A percentile compares a stretch with the other conserved stretches of the same genome.
These are phyloP conservation scores for Polygonum maritimum DNA, from an alignment of 148 eudicot species.

Conservation along the genomic window DNA sequence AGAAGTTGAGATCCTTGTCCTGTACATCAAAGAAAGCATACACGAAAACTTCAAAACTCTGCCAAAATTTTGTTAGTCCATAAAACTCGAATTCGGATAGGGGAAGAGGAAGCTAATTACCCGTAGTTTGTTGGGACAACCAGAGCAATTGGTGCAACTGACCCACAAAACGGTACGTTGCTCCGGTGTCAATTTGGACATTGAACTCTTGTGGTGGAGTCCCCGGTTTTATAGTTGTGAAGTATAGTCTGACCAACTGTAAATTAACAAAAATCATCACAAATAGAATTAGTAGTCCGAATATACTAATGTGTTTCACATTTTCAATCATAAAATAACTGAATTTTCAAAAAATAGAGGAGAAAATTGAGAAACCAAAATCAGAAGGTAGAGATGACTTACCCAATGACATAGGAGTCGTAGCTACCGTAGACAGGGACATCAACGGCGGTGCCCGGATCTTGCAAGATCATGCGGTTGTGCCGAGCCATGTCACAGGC, in stretches of 20 bases:
- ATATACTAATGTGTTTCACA: too few relatives aligned
- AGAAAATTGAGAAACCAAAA: neutral
- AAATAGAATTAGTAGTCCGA: too few relatives aligned
- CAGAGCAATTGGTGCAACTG: conserved; percentile 63
- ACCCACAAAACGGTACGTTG: conserved; percentile 80
- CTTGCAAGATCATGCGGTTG: conserved; percentile 52
- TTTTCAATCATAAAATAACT: too few relatives aligned
- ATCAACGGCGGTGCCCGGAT: conserved; percentile 50
- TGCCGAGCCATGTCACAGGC: conserved; percentile 60
- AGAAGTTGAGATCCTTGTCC: conserved; percentile 54
- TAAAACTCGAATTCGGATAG: neutral
- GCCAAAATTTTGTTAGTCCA: neutral
- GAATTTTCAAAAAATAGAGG: neutral
- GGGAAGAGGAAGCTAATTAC: conserved; percentile 25
- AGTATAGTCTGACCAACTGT: conserved; percentile 27
- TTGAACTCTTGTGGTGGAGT: conserved; percentile 68
- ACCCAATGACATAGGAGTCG: conserved; percentile 88
- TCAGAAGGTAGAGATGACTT: conserved; percentile 10
- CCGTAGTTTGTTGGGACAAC: conserved; percentile 89
- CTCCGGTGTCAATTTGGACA: conserved; percentile 97
- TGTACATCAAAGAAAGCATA: conserved; percentile 16
- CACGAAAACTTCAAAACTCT: neutral
- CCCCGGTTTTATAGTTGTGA: conserved; percentile 69
- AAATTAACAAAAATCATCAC: too few relatives aligned
- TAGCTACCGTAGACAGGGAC: conserved; percentile 69